A percentile compares a stretch with the other conserved stretches of the same genome.
Conservation (phyloP, 768 basidiomycete genomes). For the Leccinum subgranulosum region DNA sequence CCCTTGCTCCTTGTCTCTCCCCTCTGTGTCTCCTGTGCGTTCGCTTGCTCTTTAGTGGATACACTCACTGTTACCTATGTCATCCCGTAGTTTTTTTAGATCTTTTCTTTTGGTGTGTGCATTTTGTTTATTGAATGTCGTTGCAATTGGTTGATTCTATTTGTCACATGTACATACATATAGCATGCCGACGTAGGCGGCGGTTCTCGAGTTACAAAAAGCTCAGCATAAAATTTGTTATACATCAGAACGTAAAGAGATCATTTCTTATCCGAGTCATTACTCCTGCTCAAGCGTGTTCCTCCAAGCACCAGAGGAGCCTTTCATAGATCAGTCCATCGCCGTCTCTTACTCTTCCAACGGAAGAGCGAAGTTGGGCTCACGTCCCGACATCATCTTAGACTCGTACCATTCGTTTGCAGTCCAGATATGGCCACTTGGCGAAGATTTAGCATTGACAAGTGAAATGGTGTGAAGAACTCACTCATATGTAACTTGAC, state of each 20-base stretch:
- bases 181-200: no score
- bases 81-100: no score
- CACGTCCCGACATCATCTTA: constrained; percentile 33
- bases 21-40: no score
- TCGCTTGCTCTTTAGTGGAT: no score
- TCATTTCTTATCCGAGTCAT: background rate
- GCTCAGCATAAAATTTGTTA: background rate
- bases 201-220: background rate
- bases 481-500: constrained; percentile 39
- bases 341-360: background rate
- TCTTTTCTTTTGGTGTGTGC: no score
- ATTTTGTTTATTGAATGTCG: no score
- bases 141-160: no score
- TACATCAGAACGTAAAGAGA: background rate
- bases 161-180: no score
- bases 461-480: background rate
- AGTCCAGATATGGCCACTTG: constrained; percentile 46
- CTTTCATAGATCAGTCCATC: constrained; percentile 25
- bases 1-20: no score
- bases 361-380: background rate
- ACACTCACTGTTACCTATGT: no score
- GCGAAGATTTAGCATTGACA: no score
- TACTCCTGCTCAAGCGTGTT: constrained; percentile 31
- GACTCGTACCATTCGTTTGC: constrained; percentile 46
- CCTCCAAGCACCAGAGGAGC: constrained; percentile 50